Conservation (phyloP, 2,329 filamentous ascomycete genomes). For the Ilyonectria sp. region DNA sequence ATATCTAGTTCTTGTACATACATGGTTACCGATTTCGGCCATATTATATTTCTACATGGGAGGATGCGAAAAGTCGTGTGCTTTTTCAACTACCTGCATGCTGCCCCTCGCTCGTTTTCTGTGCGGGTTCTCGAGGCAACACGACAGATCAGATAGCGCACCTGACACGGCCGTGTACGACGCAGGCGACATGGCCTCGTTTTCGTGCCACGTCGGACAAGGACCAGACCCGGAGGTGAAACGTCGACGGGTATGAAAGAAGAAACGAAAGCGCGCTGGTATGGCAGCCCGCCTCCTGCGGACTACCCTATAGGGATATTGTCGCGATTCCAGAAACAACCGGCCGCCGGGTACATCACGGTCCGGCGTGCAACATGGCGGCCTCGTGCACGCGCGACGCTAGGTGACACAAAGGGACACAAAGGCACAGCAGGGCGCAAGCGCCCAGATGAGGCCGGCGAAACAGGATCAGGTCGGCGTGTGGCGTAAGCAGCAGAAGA, state of each 20-base stretch:
- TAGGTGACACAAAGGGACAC: conserved; percentile 8
- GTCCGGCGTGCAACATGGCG: conserved; percentile 28
- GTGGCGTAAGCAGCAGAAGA: conserved; percentile 18
- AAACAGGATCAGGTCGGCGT: conserved; percentile 19
- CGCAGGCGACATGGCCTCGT: conserved; percentile 40
- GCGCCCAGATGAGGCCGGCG: not conserved
- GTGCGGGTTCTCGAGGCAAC: conserved; percentile 18
- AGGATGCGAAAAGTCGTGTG: not conserved
- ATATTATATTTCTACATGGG: not conserved
- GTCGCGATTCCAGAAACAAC: conserved; percentile 43
- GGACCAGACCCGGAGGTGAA: conserved; percentile 7
- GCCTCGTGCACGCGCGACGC: not conserved
- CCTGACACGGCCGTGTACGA: conserved; percentile 37
- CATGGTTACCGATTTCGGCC: not conserved
- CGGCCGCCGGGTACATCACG: conserved; percentile 35
- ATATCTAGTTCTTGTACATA: conserved; percentile 11
- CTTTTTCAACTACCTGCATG: not conserved
- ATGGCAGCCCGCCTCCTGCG: not conserved
- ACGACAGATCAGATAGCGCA: conserved; percentile 45
- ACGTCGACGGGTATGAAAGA: conserved; percentile 6
- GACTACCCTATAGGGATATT: conserved; percentile 41
- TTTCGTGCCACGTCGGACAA: conserved; percentile 29
- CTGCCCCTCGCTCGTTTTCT: not conserved
- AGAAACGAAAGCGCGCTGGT: not conserved
- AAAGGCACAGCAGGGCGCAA: conserved; percentile 5